Evolutionary conservation across 768 basidiomycete species (phyloP).

Genomic region (Lyophyllum shimeji): DNA sequence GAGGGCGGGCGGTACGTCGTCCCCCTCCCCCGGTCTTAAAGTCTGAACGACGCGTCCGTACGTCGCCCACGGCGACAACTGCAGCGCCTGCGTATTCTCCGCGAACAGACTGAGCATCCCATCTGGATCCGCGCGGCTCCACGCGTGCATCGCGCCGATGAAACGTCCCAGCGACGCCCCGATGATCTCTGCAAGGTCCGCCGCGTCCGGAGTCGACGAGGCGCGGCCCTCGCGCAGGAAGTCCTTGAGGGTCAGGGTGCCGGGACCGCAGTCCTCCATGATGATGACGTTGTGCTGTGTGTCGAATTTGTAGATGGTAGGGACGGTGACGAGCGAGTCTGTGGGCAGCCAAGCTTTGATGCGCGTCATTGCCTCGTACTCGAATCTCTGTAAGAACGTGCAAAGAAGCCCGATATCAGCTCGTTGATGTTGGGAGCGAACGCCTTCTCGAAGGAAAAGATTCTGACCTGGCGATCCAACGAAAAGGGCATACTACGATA

Average conservation of each 20-base stretch:
- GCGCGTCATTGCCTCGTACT: constrained; percentile 48
- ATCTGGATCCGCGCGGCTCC: constrained; percentile 32
- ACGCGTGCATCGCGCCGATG: constrained; percentile 50
- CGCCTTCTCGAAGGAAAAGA: background rate
- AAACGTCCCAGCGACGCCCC: constrained; percentile 56
- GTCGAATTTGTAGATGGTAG: constrained; percentile 51
- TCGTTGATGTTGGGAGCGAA: no score
- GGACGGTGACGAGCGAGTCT: constrained; percentile 44
- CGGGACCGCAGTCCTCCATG: constrained; percentile 60
- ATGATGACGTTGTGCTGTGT: constrained; percentile 48
- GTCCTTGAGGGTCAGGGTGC: constrained; percentile 39
- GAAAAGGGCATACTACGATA: constrained; percentile 26
- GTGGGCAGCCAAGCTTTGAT: constrained; percentile 36
- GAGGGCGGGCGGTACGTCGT: constrained; percentile 29
- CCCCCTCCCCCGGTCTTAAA: constrained; percentile 21
- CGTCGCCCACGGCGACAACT: constrained; percentile 36
- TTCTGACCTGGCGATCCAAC: constrained; percentile 53
- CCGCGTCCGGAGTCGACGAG: constrained; percentile 13
- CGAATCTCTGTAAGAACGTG: constrained; percentile 28
- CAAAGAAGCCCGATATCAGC: background rate
- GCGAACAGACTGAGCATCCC: constrained; percentile 34
- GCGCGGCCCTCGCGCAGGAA: constrained; percentile 33
- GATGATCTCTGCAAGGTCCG: constrained; percentile 29
- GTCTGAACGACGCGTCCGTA: constrained; percentile 43
- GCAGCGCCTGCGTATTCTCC: constrained; percentile 33